Conservation (phyloP, 2,329 filamentous ascomycete species). For the Fusarium heterosporum region DNA sequence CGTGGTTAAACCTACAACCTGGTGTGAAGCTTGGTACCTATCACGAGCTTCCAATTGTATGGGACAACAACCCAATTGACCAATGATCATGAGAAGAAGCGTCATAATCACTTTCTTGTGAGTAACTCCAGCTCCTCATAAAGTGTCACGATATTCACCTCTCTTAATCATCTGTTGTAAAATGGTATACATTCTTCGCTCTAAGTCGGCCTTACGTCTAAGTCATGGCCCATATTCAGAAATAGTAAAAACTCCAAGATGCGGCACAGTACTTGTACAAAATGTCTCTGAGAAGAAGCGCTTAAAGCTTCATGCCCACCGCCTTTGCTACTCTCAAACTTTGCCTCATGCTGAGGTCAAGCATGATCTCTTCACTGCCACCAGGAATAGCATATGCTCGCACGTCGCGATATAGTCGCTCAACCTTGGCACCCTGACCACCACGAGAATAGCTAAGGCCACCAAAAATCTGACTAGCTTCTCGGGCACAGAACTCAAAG, state of each 20-base stretch:
- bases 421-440: conserved; percentile 94
- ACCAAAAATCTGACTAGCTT: conserved; percentile 97
- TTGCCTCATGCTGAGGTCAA: conserved; percentile 95
- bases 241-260: conserved; percentile 27
- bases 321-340: conserved; percentile 88
- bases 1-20: background rate
- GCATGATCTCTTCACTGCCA: conserved; percentile 98
- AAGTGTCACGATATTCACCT: background rate
- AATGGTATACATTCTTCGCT: conserved; percentile 25
- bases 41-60: conserved; percentile 2
- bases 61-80: background rate
- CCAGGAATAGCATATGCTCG: conserved; percentile 96
- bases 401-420: conserved; percentile 94
- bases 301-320: conserved; percentile 93
- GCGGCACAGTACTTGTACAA: conserved; percentile 26
- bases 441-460: conserved; percentile 92
- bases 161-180: background rate
- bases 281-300: background rate
- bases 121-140: background rate
- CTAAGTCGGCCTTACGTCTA: conserved; percentile 10
- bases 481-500: conserved; percentile 97
- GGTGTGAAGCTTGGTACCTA: background rate
- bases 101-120: background rate
- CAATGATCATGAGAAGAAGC: conserved; percentile 9
- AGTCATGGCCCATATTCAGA: conserved; percentile 2